Base-by-base conservation (phyloP, 2,329 filamentous ascomycete species). In the Cladosporium sp. region DNA sequence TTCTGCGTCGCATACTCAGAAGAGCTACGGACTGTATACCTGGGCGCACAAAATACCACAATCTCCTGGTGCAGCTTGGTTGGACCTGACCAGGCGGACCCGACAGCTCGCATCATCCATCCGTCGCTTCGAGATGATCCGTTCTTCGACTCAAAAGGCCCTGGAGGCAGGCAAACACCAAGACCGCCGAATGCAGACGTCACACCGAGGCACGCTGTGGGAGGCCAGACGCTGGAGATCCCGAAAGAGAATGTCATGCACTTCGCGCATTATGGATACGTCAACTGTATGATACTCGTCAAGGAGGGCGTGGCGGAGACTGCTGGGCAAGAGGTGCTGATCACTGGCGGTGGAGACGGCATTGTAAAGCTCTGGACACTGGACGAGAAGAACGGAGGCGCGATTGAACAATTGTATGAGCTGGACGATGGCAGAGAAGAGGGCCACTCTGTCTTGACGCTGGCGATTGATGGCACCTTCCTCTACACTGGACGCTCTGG, bases 361-460 rank as follows among this genome's bases (percentile, higher is more conserved):
- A 92, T 91, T 0, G 93, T 99, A 75, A 96, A 97, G 78, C 78
- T 98, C n/a, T 99, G 95, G 95, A 87, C 86, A 63, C 84, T 97
- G 18, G 79, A 86, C n/a, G 80, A 85, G 10, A 80, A 86, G 11
- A 80, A 82, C 12, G 84, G 84, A 63, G 87, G 87, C 2, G 86
- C 85, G 0, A 89, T 95, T 3, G 81, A 87, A 34, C 88, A 92
- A 75, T 85, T 96, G 60, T 90, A 90, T 78, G 82, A 81, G 36
- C 78, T 90, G 2, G 85, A 88, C 67, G 88, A 89, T 70, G 85
- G 84, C 2, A 74, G 82, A 59, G 82, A 84, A 66, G 82, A 83
- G 70, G 85, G 84, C n/a, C 85, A 86, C 66, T 84, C 86, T 1
- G 86, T 90, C 1, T 82, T 97, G 66, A 95, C 92, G 0, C 84